phyloP scores from a whole-genome alignment of 2,329 filamentous ascomycete genomes.

The Fusarium brevicatenulatum region DNA sequence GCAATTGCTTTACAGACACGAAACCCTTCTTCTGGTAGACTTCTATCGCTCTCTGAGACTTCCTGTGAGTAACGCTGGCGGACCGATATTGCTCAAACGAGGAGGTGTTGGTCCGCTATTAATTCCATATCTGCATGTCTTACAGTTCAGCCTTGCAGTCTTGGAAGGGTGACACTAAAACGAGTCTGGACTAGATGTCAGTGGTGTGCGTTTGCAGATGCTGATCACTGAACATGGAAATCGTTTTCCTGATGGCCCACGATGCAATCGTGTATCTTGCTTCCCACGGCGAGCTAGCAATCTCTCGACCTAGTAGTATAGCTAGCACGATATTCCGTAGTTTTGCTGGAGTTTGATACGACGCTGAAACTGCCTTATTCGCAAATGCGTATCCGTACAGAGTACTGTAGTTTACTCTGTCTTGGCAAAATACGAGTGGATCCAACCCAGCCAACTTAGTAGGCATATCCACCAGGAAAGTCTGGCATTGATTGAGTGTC shows the following conservation, averaged over 20 bases:
- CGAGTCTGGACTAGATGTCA: background rate
- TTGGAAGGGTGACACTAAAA: background rate
- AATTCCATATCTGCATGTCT: slow-evolving; percentile 1
- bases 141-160: slow-evolving; percentile 20
- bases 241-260: background rate
- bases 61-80: background rate
- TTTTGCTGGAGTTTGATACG: background rate
- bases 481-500: background rate
- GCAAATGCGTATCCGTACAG: background rate
- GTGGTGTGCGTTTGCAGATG: background rate
- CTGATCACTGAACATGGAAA: background rate
- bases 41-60: slow-evolving; percentile 31
- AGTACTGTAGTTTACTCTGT: background rate
- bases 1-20: slow-evolving; percentile 13
- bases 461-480: background rate
- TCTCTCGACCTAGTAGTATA: background rate
- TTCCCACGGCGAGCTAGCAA: background rate
- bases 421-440: slow-evolving; percentile 1
- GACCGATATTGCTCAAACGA: background rate
- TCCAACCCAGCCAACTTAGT: background rate
- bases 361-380: background rate
- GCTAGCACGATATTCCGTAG: background rate
- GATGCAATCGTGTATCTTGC: background rate
- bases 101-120: slow-evolving; percentile 14
- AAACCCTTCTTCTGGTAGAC: slow-evolving; percentile 8